Base-by-base conservation (phyloP, 192 early-diverging fungal genomes). In the Lobulomyces angularis region DNA sequence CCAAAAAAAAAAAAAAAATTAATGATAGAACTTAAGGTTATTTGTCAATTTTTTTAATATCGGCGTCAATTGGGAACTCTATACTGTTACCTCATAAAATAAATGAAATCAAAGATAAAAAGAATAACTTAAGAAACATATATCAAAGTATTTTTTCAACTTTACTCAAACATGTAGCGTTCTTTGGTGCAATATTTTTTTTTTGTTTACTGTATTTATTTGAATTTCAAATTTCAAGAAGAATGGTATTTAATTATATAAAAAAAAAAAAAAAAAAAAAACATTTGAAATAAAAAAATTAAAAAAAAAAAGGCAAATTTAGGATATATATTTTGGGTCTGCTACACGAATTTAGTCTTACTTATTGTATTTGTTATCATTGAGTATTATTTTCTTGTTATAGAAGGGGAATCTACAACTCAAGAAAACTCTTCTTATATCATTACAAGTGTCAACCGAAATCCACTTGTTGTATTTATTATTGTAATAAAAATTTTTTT, bases 381-480 rank as follows among this genome's bases (percentile, higher is more conserved):
- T 30, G 6, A 4, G 18, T 19, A 28, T 19, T 2, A 19, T 30
- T 2, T 24, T 3, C 34, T 46, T 25, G 19, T 33, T 17, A 24
- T 32, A 48, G 18, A 48, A 54, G 18, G 17, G 23, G 57, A 65
- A 12, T 43, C 60, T 3, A 58, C 59, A 23, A 45, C 61, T 1
- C 54, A 59, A 16, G 17, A 73, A 59, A 8, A 61, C 63, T 29
- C 86, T 83, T 4, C 43, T 50, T 22, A 42, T 87, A 8, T 53
- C n/a, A n/a, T 86, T 8, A 65, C 74, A 12, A 71, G 72, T 9
- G 61, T 93, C 41, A 90, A 91, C 56, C 51, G 47, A 25, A 88
- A 92, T 63, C 83, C 86, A 32, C 56, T 97, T 41, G 69, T 72
- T 3, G 66, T 80, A 9, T 97, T 97, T 58, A 53, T 97, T 21